Base-by-base conservation (phyloP, 176 grass and related monocot genomes). In the Panicum miliaceum region DNA sequence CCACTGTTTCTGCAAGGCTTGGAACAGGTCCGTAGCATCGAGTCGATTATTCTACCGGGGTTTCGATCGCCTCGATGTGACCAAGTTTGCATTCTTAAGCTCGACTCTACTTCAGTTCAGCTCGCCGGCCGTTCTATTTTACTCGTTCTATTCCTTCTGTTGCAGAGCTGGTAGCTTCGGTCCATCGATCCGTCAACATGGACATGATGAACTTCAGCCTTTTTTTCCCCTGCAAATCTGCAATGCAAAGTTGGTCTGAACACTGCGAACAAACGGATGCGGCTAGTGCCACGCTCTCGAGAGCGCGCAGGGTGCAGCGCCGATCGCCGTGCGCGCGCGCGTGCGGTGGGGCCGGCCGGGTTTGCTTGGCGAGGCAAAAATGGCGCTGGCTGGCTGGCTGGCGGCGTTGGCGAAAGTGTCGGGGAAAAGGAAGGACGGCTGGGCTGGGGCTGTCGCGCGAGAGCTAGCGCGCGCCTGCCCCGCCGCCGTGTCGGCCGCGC, bases 11-110 rank as follows among this genome's bases (percentile, higher is more conserved):
- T 12, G 64, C 27, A 73, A 78, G 8, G 75, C 47, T 37, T 58
- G 67, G 46, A 56, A 35, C 45, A 19, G 25, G 81, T 47, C 53
- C 88, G 46, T 76, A 64, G 8, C 42, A 86, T 62, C 46, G 75
- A 71, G 43, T 25, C 0, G 45, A 90, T 71, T 76, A 81, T 81
- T 38, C 67, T 78, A 90, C 34, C 68, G 20, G 58, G 47, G 22
- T 35, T 26, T 53, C 6, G 5, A 25, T 41, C 22, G 65, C 79
- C 13, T 35, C 88, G 79, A 74, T 90, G 73, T 83, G 79, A 90
- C 67, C 84, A 86, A 90, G 79, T 83, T 86, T 84, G 73, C 79
- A 90, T 86, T 86, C 72, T 86, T 90, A 47, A 71, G 56, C 14
- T 19, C 16, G 15, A 85, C 77, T 85, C 66, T 27, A 41, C 7